Conservation (phyloP, 495 filamentous ascomycete species). For the Aspergillus haitiensis region DNA sequence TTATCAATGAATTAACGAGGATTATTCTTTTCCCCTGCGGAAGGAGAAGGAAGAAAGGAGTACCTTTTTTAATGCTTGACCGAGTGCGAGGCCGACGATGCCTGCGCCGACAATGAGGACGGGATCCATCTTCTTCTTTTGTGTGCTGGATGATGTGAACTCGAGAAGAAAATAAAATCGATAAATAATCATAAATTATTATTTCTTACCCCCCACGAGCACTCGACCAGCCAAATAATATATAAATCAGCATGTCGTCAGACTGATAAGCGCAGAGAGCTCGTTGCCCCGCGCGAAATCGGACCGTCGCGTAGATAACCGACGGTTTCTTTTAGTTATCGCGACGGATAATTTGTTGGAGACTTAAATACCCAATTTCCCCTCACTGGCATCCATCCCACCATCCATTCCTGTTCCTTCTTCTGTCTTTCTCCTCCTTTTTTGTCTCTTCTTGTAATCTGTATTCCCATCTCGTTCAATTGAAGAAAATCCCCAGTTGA, state of each 20-base stretch:
- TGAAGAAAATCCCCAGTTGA: not conserved
- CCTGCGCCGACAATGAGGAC: slow-evolving; percentile 59
- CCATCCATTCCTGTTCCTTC: too few species aligned
- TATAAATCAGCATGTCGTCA: not conserved
- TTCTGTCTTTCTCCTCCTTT: slow-evolving; percentile 17
- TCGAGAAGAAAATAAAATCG: not conserved
- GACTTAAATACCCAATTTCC: too few species aligned
- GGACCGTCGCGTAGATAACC: slow-evolving; percentile 38
- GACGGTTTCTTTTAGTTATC: slow-evolving; percentile 7
- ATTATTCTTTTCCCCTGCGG: not conserved
- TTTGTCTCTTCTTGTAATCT: not conserved
- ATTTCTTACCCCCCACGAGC: not conserved
- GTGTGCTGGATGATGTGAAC: not conserved
- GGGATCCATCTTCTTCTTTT: slow-evolving; percentile 22
- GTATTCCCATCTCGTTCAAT: not conserved
- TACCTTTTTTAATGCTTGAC: slow-evolving; percentile 50
- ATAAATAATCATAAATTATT: not conserved
- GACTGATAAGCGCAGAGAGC: not conserved
- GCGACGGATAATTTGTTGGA: slow-evolving; percentile 14
- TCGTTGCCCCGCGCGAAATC: not conserved
- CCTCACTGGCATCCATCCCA: too few species aligned
- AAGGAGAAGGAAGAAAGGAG: not conserved
- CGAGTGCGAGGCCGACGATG: slow-evolving; percentile 56
- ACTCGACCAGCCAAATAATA: too few species aligned
- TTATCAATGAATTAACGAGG: not conserved